A percentile compares a stretch with the other conserved stretches of the same genome.
Conservation (phyloP, 129 eudicot genomes). For the Silybum marianum region DNA sequence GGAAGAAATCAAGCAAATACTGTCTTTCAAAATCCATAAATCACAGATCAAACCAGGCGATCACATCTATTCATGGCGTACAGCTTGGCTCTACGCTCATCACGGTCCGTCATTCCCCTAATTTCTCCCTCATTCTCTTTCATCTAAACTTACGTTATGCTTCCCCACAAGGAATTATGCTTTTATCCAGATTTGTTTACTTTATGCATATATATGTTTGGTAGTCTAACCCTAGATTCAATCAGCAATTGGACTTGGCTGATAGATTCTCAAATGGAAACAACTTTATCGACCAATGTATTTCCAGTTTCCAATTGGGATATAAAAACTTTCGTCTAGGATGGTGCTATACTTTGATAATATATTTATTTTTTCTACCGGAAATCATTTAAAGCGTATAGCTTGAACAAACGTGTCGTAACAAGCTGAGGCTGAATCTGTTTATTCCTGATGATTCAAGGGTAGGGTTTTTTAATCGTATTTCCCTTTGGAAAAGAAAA, state of each 20-base stretch:
- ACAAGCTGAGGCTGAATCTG: background rate
- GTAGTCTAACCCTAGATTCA: background rate
- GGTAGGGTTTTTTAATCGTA: background rate
- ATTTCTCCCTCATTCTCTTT: slow-evolving; percentile 1
- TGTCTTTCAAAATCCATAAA: slow-evolving; percentile 58
- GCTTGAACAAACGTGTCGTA: background rate
- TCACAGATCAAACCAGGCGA: slow-evolving; percentile 72
- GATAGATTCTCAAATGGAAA: background rate
- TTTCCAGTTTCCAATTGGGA: background rate
- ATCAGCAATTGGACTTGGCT: background rate
- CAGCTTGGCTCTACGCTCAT: slow-evolving; percentile 75
- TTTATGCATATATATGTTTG: background rate
- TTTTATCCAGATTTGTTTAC: slow-evolving; percentile 6
- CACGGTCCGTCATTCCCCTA: slow-evolving; percentile 49
- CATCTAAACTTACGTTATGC: background rate
- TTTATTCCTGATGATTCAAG: background rate
- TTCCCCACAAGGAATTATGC: too few relatives aligned
- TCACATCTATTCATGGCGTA: slow-evolving; percentile 90
- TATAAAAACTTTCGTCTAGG: background rate
- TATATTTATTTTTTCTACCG: background rate
- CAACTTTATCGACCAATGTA: background rate
- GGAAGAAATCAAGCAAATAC: slow-evolving; percentile 40
- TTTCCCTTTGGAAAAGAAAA: background rate
- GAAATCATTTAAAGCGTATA: background rate
- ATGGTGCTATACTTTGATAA: background rate